Evolutionary conservation across 2,329 filamentous ascomycete species (phyloP).

Genomic region (Fusarium succisae): DNA sequence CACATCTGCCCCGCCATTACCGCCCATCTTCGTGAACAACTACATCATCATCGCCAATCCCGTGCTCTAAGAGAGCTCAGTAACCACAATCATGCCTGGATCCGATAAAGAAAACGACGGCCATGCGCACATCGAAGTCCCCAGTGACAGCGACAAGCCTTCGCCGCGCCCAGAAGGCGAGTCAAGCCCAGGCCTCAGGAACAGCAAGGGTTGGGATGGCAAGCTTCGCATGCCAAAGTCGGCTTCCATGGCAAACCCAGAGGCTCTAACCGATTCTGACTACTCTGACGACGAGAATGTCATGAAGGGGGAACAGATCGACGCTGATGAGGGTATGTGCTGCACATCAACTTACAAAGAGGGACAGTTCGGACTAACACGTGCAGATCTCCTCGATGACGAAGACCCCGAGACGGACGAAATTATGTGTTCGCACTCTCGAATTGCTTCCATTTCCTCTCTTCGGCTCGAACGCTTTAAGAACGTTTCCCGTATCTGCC

Average conservation of each 20-base stretch:
- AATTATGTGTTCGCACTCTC: conserved; percentile 90
- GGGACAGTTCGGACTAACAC: conserved; percentile 23
- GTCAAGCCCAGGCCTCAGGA: conserved; percentile 59
- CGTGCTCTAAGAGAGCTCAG: conserved; percentile 3
- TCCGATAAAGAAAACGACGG: conserved; percentile 51
- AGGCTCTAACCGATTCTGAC: conserved; percentile 84
- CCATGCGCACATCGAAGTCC: conserved; percentile 60
- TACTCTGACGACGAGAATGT: conserved; percentile 79
- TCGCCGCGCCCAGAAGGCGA: conserved; percentile 53
- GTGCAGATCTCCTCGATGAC: conserved; percentile 66
- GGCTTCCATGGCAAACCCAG: conserved; percentile 75
- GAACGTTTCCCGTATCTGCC: conserved; percentile 79
- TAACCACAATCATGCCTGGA: conserved; percentile 50
- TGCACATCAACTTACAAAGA: background rate
- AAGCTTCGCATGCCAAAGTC: conserved; percentile 78
- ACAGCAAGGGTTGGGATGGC: conserved; percentile 82
- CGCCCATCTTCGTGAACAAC: background rate
- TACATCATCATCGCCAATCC: conserved; percentile 29
- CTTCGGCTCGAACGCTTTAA: conserved; percentile 86
- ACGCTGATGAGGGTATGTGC: conserved; percentile 79
- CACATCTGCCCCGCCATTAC: conserved; percentile 28
- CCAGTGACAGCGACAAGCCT: conserved; percentile 55
- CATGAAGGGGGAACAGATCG: conserved; percentile 76
- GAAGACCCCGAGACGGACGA: conserved; percentile 73
- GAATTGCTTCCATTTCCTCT: conserved; percentile 79